Base-by-base conservation (phyloP, 2,329 filamentous ascomycete genomes). In the Coleophoma cylindrospora region DNA sequence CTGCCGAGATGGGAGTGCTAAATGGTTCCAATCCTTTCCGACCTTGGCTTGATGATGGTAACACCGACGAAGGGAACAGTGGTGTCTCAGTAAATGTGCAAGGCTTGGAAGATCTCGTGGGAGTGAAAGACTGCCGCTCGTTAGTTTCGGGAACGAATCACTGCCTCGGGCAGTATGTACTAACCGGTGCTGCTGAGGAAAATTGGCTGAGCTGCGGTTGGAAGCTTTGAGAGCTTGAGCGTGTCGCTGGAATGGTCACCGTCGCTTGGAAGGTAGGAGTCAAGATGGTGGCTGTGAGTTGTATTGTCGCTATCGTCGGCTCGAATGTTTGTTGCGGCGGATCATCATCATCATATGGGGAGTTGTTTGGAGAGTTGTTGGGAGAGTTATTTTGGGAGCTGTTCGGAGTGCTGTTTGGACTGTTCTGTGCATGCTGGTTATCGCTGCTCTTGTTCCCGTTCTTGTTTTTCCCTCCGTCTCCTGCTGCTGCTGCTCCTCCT, bases 401-500 rank as follows among this genome's bases (percentile, higher is more conserved):
- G 19, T 19, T 19, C 19, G 19, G 17, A 13, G 40, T n/a, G n/a
- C 40, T 43, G 15, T 33, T 44, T 15, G 41, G 40, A 13, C 14
- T 11, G 27, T n/a, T 14, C 19, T 44, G 11, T 21, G 22, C 15
- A 32, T 6, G 40, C 10, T 32, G 9, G 9, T 27, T 14, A 22
- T 32, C 40, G 11, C 27, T 34, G 8, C 38, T 19, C 17, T 22
- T 47, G 17, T 46, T 47, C 11, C 34, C 40, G 22, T 41, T 34
- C 34, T 48, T 48, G 43, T 50, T 34, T 10, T 33, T 34, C 32
- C 37, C 34, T 12, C 43, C 32, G 14, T 48, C 33, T 22, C 45
- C n/a, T n/a, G n/a, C n/a, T n/a, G n/a, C n/a, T n/a, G n/a, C n/a
- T n/a, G n/a, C 40, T 11, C 47, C 34, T 7, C 43, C 43, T 22